A percentile compares a stretch with the other conserved stretches of the same genome.
These are phyloP conservation scores for Apostasia ramifera DNA, from an alignment of 106 monocot genomes.

Conservation along the genomic window DNA sequence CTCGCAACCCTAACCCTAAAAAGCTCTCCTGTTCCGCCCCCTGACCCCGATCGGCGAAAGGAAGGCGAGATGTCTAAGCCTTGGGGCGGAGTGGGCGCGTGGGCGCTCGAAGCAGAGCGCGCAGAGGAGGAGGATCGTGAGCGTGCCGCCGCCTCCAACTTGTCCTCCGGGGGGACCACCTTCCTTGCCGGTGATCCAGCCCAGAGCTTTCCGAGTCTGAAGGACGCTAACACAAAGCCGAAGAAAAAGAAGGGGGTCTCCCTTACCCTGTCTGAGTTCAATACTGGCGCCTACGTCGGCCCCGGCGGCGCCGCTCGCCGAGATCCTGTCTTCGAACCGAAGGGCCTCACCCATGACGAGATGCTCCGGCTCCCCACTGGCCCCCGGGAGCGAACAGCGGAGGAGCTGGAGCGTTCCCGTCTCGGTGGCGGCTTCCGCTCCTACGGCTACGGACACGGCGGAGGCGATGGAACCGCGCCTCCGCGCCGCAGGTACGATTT, in stretches of 20 bases:
- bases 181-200: slow-evolving; percentile 4
- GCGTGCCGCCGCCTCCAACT: slow-evolving; percentile 2
- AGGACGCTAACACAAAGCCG: slow-evolving; percentile 49
- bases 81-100: slow-evolving; percentile 77
- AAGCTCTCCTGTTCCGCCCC: neutral
- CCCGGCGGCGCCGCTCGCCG: slow-evolving; percentile 13
- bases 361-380: slow-evolving; percentile 72
- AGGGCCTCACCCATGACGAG: slow-evolving; percentile 62
- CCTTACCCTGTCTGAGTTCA: slow-evolving; percentile 62
- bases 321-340: slow-evolving; percentile 15
- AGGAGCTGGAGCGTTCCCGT: slow-evolving; percentile 64
- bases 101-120: slow-evolving; percentile 94
- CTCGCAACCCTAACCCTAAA: slow-evolving; percentile 13
- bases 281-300: slow-evolving; percentile 23
- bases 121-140: slow-evolving; percentile 68
- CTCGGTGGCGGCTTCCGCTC: slow-evolving; percentile 71
- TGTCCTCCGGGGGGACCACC: neutral
- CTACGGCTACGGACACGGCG: slow-evolving; percentile 21
- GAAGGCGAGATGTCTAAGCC: slow-evolving; percentile 46
- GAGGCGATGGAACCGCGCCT: slow-evolving; percentile 14
- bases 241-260: slow-evolving; percentile 82
- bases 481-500: slow-evolving; percentile 26
- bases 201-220: slow-evolving; percentile 73
- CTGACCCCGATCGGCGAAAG: neutral
- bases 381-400: slow-evolving; percentile 65